Percentiles rank a stretch among this genome's conserved stretches.
These are phyloP conservation scores for Neurospora terricola DNA, from an alignment of 495 filamentous ascomycete species.

Conservation along the genomic window DNA sequence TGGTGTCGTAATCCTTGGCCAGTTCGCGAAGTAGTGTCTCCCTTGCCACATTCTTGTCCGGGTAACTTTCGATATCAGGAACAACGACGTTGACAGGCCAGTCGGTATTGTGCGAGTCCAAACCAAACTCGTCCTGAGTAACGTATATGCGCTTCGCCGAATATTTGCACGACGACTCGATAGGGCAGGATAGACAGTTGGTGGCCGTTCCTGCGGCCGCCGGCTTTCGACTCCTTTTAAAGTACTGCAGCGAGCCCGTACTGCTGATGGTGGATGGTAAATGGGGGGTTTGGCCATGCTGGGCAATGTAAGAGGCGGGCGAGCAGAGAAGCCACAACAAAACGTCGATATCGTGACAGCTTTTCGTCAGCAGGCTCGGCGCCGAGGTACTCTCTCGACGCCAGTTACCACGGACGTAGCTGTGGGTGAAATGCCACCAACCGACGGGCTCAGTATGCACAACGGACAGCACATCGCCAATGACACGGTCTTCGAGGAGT, in stretches of 20 bases:
- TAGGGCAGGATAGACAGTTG: constrained; percentile 73
- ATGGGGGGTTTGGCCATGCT: constrained; percentile 44
- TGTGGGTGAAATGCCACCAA: constrained; percentile 93
- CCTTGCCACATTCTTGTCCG: constrained; percentile 27
- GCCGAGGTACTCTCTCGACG: constrained; percentile 62
- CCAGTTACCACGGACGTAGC: constrained; percentile 94
- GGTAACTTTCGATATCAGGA: constrained; percentile 78
- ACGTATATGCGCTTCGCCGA: constrained; percentile 79
- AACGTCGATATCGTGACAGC: constrained; percentile 89
- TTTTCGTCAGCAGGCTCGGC: constrained; percentile 82
- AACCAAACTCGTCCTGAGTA: constrained; percentile 26
- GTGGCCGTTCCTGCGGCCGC: constrained; percentile 61
- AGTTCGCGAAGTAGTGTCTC: constrained; percentile 42
- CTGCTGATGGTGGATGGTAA: constrained; percentile 65
- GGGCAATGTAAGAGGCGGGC: constrained; percentile 30
- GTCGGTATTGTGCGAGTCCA: constrained; percentile 44
- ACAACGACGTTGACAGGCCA: constrained; percentile 87
- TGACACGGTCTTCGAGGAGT: constrained; percentile 56
- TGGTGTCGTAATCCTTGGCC: constrained; percentile 54
- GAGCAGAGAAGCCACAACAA: constrained; percentile 80
- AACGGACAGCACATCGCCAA: constrained; percentile 81
- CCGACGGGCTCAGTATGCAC: constrained; percentile 92
- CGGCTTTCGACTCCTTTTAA: constrained; percentile 65
- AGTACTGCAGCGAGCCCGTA: constrained; percentile 62
- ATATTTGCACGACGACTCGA: constrained; percentile 67